Evolutionary conservation across 2,329 filamentous ascomycete species (phyloP), one percentile per base, ranked within the genome.

Genomic region (Botrytis hyacinthi): DNA sequence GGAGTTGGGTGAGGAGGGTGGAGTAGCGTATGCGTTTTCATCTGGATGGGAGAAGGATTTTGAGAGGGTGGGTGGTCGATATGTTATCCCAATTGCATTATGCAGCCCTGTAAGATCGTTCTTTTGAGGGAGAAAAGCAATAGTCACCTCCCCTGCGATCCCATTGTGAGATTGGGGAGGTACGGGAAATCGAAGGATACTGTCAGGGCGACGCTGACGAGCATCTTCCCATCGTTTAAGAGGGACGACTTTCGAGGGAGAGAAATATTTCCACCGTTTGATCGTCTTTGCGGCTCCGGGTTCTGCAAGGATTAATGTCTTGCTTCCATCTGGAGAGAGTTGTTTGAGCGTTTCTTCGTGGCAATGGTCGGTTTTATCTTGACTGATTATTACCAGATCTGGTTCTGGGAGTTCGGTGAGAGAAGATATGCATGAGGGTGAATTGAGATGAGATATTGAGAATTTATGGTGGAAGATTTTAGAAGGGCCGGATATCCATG

Each of bases 71-170:
- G 75, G 76, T 54, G 91, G 87, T 29, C 87, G 87, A 79, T 93
- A 94, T 1, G 91, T 94, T 77, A 94, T 91, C 22, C 89, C 91
- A 76, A 93, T 86, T 18, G 90, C 91, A 73, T 88, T 88, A 79
- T 92, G 90, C 0, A 92, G 78, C 4, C 87, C 87, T 12, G 87
- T 88, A 6, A 90, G 78, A 77, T 92, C 90, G 66, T 84, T 81
- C 78, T 87, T 89, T 71, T 90, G 88, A 0, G 87, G 84, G 44
- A 93, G 86, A 80, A 89, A 90, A 1, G 90, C 85, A n/a, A 94
- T 84, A 0, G 91, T 93, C n/a, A 93, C 85, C 82, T 93, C 90
- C 29, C 92, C 92, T 14, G 85, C 83, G 22, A 84, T 82, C 8
- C 88, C 89, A 37, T 85, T 84, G 0, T 85, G 81, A 3, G 85